A percentile compares a stretch with the other conserved stretches of the same genome.
phyloP scores from a whole-genome alignment of 1,284 basidiomycete genomes.

The Ceraceosorus guamensis region DNA sequence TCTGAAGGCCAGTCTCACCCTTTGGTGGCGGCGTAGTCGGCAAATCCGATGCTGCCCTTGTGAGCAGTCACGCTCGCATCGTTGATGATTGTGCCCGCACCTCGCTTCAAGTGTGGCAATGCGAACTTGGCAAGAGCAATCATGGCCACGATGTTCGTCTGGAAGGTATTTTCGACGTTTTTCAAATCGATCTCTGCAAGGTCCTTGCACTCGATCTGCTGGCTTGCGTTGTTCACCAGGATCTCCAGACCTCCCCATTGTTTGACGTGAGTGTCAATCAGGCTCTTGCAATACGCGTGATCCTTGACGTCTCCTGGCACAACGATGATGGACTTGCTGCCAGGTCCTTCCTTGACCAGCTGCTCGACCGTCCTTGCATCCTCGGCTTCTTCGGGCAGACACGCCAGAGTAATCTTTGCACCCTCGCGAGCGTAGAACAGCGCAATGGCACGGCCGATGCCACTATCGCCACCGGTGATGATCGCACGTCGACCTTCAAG shows the following conservation, averaged over 20 bases:
- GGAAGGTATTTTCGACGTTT: constrained; percentile 26
- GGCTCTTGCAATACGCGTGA: constrained; percentile 47
- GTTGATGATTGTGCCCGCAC: constrained; percentile 58
- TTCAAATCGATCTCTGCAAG: constrained; percentile 33
- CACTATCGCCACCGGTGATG: constrained; percentile 57
- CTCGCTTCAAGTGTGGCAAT: constrained; percentile 59
- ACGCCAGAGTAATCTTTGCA: constrained; percentile 60
- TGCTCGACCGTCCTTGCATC: constrained; percentile 50
- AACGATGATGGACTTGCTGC: constrained; percentile 49
- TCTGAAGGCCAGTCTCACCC: constrained; percentile 7
- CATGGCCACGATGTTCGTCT: constrained; percentile 28
- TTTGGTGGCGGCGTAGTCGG: constrained; percentile 58
- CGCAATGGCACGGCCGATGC: constrained; percentile 60
- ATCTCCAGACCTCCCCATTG: constrained; percentile 39
- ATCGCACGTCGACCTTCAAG: constrained; percentile 59
- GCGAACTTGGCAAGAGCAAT: constrained; percentile 49
- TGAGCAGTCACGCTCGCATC: constrained; percentile 61
- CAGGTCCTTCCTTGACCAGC: constrained; percentile 23
- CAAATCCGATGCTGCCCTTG: constrained; percentile 50
- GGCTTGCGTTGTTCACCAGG: constrained; percentile 60
- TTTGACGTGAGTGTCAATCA: constrained; percentile 56
- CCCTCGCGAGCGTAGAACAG: constrained; percentile 62
- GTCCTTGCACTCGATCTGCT: constrained; percentile 54
- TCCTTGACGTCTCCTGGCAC: constrained; percentile 53
- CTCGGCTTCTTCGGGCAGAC: constrained; percentile 59